Base-by-base conservation (phyloP, 2,329 filamentous ascomycete species). In the Curvularia eragrostidis region DNA sequence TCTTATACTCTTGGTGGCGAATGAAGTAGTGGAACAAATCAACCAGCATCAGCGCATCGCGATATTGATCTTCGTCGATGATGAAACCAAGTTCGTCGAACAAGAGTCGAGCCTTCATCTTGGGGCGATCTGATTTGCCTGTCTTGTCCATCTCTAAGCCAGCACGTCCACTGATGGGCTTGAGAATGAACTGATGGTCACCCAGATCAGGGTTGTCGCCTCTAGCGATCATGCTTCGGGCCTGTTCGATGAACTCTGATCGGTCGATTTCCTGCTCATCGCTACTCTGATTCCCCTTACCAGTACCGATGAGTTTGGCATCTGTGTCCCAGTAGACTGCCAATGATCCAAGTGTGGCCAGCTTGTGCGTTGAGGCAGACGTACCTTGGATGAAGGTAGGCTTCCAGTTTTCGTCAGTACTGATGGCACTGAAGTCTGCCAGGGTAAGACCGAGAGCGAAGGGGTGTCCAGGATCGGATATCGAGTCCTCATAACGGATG, bases 311-410 rank as follows among this genome's bases (percentile, higher is more conserved):
- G 3, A 99, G 84, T 24, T 89, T 84, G 1, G 93, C 87, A 75
- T 99, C 94, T 1, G 95, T 99, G 75, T 99, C 96, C 95, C 96
- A 99, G 78, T 99, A 99, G 9, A 98, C 85, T 2, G 95, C 93
- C 49, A 99, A 80, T 5, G 93, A 92, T 30, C 91, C 92, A 15
- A 99, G 83, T 2, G 90, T 96, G 5, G 93, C 95, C 44, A 99
- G 84, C 79, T 99, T 99, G 81, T 99, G 91, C 21, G 93, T 97
- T 12, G 89, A 90, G 26, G 85, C 84, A 46, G 87, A 87, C 1
- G 91, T 90, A 65, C 94, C 91, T 75, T 97, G 92, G 68, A 99
- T 96, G 75, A 97, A 99, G 26, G 93, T 96, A 1, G 95, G 94
- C 61, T 90, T 89, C 96, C 96, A 99, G 69, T 96, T 86, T 44